Evolutionary conservation across 1,284 basidiomycete genomes (phyloP).

Genomic region (Apiotrichum montevideense): DNA sequence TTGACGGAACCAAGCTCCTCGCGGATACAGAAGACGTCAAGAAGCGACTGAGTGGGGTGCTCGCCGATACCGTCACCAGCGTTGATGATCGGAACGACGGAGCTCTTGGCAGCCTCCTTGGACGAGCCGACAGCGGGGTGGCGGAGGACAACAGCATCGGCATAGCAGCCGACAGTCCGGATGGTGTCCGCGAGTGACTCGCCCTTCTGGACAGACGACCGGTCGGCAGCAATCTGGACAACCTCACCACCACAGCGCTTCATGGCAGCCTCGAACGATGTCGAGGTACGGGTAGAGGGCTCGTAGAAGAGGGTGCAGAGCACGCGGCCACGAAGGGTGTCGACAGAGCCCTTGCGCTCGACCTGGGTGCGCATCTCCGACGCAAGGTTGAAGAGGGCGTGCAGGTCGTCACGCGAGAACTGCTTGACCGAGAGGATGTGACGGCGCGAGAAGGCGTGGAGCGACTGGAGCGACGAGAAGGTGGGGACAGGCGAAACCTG

Average conservation of each 20-base stretch:
- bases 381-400: conserved; percentile 89
- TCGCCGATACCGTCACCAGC: conserved; percentile 97
- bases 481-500: conserved; percentile 39
- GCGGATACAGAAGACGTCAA: conserved; percentile 96
- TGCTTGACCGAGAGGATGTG: conserved; percentile 95
- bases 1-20: conserved; percentile 97
- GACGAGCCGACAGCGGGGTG: conserved; percentile 91
- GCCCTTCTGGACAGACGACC: conserved; percentile 88
- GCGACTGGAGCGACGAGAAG: conserved; percentile 52
- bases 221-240: conserved; percentile 71
- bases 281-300: conserved; percentile 89
- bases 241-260: conserved; percentile 95
- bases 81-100: conserved; percentile 91
- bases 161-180: conserved; percentile 91
- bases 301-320: conserved; percentile 97
- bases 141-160: conserved; percentile 88
- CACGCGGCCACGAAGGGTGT: conserved; percentile 85
- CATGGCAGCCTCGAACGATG: conserved; percentile 99
- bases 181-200: conserved; percentile 92
- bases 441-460: conserved; percentile 71
- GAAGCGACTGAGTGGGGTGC: conserved; percentile 90
- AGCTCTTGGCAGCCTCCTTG: conserved; percentile 85
- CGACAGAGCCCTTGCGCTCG: conserved; percentile 81
- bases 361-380: conserved; percentile 96
- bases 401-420: conserved; percentile 82